Evolutionary conservation across 129 eudicot genomes (phyloP), one percentile per base, ranked within the genome.

Genomic region (Rutidosis leptorrhynchoides): DNA sequence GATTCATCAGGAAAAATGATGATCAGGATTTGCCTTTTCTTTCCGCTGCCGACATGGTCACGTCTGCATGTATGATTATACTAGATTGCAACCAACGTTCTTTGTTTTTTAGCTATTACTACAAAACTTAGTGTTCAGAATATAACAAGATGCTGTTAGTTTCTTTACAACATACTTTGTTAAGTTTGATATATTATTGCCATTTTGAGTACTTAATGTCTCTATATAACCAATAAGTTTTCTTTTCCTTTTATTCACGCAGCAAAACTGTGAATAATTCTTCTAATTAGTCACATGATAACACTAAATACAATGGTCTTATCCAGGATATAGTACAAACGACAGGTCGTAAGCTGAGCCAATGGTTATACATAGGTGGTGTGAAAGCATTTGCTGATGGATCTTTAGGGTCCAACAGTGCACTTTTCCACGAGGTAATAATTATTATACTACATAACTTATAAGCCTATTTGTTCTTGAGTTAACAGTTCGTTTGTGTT

Each of bases 351-450:
- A 81, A 48, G 71, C 68, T 86, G 81, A 93, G 96, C 73, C 76
- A 84, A 64, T 82, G 96, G 95, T 57, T 93, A 71, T 86, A 82
- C 75, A 56, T 93, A 67, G 96, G 99, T 43, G 99, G 96, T 60
- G 88, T 93, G 11, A 93, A 93, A 78, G 94, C 87, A 73, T 93
- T 93, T 77, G 72, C 83, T 71, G 99, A 93, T 81, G 99, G 99
- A 68, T 89, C 99, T 28, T 68, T 93, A 78, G 99, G 99, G 29
- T 93, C 99, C 61, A 89, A 79, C 67, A 93, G 99, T 84, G 99
- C 99, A 43, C 88, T 93, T 43, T 82, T 93, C 30, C 69, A 86
- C 75, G 80, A 93, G 90, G 99, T 89, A 55, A 67, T 73, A 56
- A 49, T 65, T 26, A 12, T 23, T 58, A 20, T 54, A 37, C 14